A percentile compares a stretch with the other conserved stretches of the same genome.
These are phyloP conservation scores for Lasiosphaeriaceae sp. DNA, from an alignment of 495 filamentous ascomycete genomes.

Conservation along the genomic window DNA sequence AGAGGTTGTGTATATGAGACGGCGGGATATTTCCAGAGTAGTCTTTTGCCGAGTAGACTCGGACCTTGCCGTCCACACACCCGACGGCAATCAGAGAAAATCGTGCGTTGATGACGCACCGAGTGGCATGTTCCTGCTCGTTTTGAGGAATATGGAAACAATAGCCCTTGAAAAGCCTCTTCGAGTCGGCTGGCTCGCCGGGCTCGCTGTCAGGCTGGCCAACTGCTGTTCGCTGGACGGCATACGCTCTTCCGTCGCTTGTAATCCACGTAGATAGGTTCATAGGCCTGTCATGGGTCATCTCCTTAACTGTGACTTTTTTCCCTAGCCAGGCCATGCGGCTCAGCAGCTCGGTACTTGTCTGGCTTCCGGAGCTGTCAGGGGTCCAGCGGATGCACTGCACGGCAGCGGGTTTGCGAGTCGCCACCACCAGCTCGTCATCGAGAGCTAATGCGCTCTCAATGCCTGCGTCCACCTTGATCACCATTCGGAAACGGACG, in stretches of 20 bases:
- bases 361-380: conserved; percentile 76
- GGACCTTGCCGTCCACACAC: conserved; percentile 73
- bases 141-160: conserved; percentile 76
- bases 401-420: conserved; percentile 85
- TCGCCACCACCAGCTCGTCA: conserved; percentile 90
- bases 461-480: conserved; percentile 96
- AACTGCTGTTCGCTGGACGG: conserved; percentile 65
- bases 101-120: conserved; percentile 82
- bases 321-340: conserved; percentile 80
- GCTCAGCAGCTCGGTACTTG: conserved; percentile 83
- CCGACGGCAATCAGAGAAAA: conserved; percentile 90
- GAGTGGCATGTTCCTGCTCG: conserved; percentile 58
- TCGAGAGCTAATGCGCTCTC: conserved; percentile 82
- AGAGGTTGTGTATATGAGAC: conserved; percentile 72
- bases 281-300: conserved; percentile 97
- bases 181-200: conserved; percentile 36
- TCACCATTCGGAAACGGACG: conserved; percentile 92
- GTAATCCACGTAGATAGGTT: conserved; percentile 93
- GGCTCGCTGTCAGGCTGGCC: conserved; percentile 19
- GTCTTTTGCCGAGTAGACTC: conserved; percentile 85
- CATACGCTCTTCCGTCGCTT: conserved; percentile 84
- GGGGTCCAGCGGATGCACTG: conserved; percentile 95
- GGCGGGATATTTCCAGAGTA: conserved; percentile 89
- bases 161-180: conserved; percentile 81
- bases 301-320: conserved; percentile 70